phyloP scores from a whole-genome alignment of 495 filamentous ascomycete genomes.

The Aspergillus ellipticus region DNA sequence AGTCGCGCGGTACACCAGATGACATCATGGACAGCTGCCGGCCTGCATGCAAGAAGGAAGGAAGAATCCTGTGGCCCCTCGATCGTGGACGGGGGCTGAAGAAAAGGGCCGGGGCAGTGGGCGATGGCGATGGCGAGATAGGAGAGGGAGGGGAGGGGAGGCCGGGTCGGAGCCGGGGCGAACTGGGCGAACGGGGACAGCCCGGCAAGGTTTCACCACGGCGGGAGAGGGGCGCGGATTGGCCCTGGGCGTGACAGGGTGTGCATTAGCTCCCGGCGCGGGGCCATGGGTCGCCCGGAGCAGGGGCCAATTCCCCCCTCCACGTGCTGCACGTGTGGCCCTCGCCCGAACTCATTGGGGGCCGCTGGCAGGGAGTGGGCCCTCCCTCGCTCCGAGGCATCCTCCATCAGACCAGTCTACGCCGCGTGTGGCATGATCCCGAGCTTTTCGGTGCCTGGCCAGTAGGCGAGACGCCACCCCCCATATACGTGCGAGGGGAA shows the following conservation, averaged over 20 bases:
- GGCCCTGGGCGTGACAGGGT: neutral
- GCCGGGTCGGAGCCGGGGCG: neutral
- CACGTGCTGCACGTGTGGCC: constrained; percentile 22
- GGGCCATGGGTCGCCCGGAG: neutral
- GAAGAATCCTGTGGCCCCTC: neutral
- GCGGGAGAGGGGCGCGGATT: neutral
- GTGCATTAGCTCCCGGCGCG: constrained; percentile 12
- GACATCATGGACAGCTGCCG: neutral
- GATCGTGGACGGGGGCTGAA: neutral
- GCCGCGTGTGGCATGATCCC: neutral
- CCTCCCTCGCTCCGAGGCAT: too few species aligned
- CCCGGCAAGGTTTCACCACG: neutral
- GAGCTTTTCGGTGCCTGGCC: neutral
- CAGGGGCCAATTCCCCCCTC: constrained; percentile 16
- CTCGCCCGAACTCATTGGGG: neutral
- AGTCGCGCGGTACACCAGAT: neutral
- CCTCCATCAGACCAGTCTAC: too few species aligned
- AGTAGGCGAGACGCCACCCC: neutral
- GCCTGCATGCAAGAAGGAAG: neutral
- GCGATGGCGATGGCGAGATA: neutral
- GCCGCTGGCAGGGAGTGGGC: too few species aligned
- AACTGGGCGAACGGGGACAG: neutral
- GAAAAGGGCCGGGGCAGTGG: neutral
- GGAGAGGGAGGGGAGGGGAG: neutral
- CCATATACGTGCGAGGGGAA: neutral